These are phyloP conservation scores for Allium fistulosum DNA, from an alignment of 106 monocot genomes.

Conservation along the genomic window DNA sequence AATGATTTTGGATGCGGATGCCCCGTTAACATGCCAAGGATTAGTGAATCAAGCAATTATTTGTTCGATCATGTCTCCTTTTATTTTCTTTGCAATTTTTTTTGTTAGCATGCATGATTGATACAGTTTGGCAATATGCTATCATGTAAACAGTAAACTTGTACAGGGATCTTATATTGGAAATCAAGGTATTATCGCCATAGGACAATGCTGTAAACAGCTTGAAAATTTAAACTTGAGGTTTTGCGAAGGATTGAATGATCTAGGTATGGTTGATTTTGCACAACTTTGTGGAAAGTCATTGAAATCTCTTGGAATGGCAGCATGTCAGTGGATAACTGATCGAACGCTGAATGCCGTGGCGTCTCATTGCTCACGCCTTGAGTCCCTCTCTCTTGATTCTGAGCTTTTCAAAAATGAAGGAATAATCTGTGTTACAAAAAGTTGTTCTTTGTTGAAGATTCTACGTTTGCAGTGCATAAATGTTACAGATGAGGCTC, in stretches of 20 bases:
- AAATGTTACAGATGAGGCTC: slow-evolving; percentile 70
- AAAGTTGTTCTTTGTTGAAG: slow-evolving; percentile 57
- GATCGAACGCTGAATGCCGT: slow-evolving; percentile 72
- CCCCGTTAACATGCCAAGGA: no score
- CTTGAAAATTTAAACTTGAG: slow-evolving; percentile 74
- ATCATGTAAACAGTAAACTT: background rate
- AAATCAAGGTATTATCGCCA: slow-evolving; percentile 74
- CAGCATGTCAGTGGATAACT: slow-evolving; percentile 82
- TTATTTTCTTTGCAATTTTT: background rate
- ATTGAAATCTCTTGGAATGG: slow-evolving; percentile 55
- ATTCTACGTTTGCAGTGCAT: slow-evolving; percentile 70
- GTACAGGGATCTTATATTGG: slow-evolving; percentile 89
- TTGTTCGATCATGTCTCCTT: background rate
- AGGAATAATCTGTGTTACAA: slow-evolving; percentile 62
- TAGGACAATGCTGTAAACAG: slow-evolving; percentile 67
- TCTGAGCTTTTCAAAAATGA: slow-evolving; percentile 64
- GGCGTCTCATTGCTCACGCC: slow-evolving; percentile 53
- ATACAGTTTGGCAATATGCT: no score
- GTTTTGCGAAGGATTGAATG: slow-evolving; percentile 82
- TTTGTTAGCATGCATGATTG: background rate
- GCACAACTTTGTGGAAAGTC: slow-evolving; percentile 47
- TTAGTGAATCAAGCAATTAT: no score
- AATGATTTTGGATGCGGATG: no score
- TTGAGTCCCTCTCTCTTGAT: slow-evolving; percentile 69
- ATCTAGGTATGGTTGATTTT: slow-evolving; percentile 60